Percentiles rank a stretch among this genome's conserved stretches.
phyloP scores from a whole-genome alignment of 2,329 filamentous ascomycete species.

The Fusarium sp. region DNA sequence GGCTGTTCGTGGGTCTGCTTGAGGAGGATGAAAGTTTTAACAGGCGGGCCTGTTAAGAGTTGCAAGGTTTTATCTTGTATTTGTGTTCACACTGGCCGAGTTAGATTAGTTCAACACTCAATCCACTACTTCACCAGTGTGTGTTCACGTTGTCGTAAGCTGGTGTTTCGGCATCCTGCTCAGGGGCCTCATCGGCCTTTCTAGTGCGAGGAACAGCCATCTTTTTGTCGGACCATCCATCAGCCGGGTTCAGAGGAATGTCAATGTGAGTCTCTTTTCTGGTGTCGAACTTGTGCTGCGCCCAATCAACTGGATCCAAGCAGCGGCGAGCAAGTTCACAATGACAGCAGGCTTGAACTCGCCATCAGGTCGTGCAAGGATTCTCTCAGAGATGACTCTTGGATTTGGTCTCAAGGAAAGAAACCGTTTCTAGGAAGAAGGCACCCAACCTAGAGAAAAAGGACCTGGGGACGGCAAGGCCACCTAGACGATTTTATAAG shows the following conservation, averaged over 20 bases:
- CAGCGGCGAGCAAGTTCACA: slow-evolving; percentile 23
- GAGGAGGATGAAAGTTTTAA: background rate
- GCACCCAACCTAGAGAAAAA: background rate
- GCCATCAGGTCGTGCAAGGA: slow-evolving; percentile 15
- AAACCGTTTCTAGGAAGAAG: background rate
- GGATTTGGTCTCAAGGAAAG: background rate
- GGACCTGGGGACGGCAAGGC: background rate
- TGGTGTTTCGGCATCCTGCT: slow-evolving; percentile 5
- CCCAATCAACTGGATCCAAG: slow-evolving; percentile 32
- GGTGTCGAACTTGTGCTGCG: slow-evolving; percentile 2
- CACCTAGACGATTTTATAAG: background rate
- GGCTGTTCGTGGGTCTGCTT: slow-evolving; percentile 7
- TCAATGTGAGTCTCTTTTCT: background rate
- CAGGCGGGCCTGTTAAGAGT: background rate
- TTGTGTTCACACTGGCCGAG: background rate
- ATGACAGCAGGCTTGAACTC: slow-evolving; percentile 26
- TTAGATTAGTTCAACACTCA: background rate
- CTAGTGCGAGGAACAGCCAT: slow-evolving; percentile 19
- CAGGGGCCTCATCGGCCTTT: background rate
- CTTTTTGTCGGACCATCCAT: slow-evolving; percentile 7
- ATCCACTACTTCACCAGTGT: slow-evolving; percentile 12
- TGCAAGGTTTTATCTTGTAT: background rate
- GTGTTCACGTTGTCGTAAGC: slow-evolving; percentile 27
- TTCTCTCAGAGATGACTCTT: slow-evolving; percentile 10
- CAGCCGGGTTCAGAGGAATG: background rate